These are phyloP conservation scores for Microdochium trichocladiopsis DNA, from an alignment of 2,329 filamentous ascomycete species.

Conservation along the genomic window DNA sequence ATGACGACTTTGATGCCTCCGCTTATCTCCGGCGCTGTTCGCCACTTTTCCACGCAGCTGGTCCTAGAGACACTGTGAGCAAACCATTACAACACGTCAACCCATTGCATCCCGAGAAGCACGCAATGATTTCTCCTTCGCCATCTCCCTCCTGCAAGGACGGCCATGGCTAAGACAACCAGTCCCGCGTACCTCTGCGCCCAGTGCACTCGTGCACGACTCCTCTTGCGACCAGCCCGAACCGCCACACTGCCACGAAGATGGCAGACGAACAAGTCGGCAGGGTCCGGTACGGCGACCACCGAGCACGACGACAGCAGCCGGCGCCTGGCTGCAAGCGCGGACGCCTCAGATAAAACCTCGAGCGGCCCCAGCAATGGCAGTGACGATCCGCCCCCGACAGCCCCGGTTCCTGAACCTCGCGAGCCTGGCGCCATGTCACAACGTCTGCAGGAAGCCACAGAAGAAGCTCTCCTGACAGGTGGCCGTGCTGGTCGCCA, in stretches of 20 bases:
- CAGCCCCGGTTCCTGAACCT: not conserved
- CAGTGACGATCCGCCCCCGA: not conserved
- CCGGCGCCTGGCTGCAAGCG: not conserved
- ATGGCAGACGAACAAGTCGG: not conserved
- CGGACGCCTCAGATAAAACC: not conserved
- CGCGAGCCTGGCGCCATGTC: slow-evolving; percentile 40
- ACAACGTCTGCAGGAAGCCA: slow-evolving; percentile 52
- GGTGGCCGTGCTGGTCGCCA: slow-evolving; percentile 53
- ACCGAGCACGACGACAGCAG: not conserved
- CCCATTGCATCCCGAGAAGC: not conserved
- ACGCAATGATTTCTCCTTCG: not conserved
- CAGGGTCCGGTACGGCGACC: not conserved
- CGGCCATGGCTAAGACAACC: not conserved
- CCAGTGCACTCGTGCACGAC: not conserved
- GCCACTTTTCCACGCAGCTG: not conserved
- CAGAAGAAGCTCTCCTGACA: slow-evolving; percentile 52
- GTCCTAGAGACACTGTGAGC: not conserved
- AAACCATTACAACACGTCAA: not conserved
- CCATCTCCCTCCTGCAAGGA: not conserved
- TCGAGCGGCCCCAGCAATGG: not conserved
- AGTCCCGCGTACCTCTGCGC: not conserved
- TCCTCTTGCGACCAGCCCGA: not conserved
- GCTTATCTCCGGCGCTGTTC: not conserved
- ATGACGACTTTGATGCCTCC: not conserved
- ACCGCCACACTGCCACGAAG: not conserved